These are phyloP conservation scores for Penicillium sp. DNA, from an alignment of 2,329 filamentous ascomycete species.

Conservation along the genomic window DNA sequence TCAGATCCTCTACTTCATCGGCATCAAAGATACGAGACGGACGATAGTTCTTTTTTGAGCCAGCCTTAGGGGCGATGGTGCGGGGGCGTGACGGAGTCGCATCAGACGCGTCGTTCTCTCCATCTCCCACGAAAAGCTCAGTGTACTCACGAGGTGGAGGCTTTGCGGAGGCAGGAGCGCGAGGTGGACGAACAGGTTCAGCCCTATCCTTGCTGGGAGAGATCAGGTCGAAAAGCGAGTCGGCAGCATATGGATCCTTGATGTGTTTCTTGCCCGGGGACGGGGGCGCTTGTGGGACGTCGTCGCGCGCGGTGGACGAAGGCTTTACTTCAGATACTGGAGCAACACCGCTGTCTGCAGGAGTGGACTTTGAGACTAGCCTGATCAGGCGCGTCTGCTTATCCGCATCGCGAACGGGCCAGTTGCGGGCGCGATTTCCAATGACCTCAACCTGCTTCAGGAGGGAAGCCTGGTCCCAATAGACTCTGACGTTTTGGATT, in stretches of 20 bases:
- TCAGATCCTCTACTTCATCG: conserved; percentile 27
- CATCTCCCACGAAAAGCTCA: conserved; percentile 69
- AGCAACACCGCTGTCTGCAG: conserved; percentile 18
- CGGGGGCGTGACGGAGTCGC: conserved; percentile 30
- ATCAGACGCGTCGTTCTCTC: conserved; percentile 37
- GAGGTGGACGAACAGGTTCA: conserved; percentile 63
- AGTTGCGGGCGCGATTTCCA: conserved; percentile 85
- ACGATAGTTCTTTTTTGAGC: conserved; percentile 56
- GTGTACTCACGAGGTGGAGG: conserved; percentile 68
- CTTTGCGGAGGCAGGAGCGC: conserved; percentile 68
- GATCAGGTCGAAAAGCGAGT: conserved; percentile 72
- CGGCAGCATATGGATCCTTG: conserved; percentile 49
- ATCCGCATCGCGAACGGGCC: conserved; percentile 87
- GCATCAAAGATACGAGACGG: conserved; percentile 61
- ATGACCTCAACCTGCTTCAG: conserved; percentile 95
- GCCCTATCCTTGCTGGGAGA: conserved; percentile 57
- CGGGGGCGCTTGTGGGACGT: conserved; percentile 16
- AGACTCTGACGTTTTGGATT: conserved; percentile 84
- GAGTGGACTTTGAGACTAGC: conserved; percentile 47
- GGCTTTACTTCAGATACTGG: conserved; percentile 14
- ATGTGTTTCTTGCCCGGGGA: conserved; percentile 49
- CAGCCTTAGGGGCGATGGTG: conserved; percentile 51
- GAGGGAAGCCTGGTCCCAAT: conserved; percentile 93
- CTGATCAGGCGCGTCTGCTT: conserved; percentile 82
- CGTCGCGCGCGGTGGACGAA: conserved; percentile 7